These are phyloP conservation scores for Yarrowia sp. DNA, from an alignment of 805 yeast genomes.

Conservation along the genomic window DNA sequence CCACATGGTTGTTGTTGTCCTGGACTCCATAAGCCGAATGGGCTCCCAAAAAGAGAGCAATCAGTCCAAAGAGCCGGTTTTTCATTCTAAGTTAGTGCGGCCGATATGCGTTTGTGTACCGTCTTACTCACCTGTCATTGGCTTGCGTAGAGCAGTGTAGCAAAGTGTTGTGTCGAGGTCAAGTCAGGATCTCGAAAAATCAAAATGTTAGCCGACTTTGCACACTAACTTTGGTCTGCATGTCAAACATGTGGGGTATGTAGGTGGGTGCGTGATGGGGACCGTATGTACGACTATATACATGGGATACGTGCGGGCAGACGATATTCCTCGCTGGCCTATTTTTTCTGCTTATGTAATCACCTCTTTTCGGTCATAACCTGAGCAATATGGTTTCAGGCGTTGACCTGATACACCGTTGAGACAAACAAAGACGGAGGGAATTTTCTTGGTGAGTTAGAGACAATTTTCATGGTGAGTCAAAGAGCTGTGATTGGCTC, in stretches of 20 bases:
- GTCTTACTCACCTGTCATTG: constrained; percentile 27
- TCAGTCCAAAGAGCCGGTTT: constrained; percentile 26
- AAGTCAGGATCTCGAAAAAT: not conserved
- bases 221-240: constrained; percentile 17
- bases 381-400: too few relatives aligned
- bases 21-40: too few relatives aligned
- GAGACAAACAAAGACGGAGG: too few relatives aligned
- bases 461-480: too few relatives aligned
- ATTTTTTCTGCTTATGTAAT: too few relatives aligned
- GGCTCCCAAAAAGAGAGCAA: not conserved
- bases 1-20: constrained; percentile 1
- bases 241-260: not conserved
- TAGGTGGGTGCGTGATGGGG: not conserved
- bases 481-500: too few relatives aligned
- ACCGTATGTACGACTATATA: not conserved
- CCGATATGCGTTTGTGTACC: too few relatives aligned
- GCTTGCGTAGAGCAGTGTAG: constrained; percentile 6
- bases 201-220: constrained; percentile 2
- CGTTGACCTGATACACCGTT: too few relatives aligned
- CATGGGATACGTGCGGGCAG: too few relatives aligned
- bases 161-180: not conserved
- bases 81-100: constrained; percentile 30
- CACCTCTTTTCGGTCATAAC: too few relatives aligned
- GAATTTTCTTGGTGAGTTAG: too few relatives aligned
- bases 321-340: too few relatives aligned